Evolutionary conservation across 768 basidiomycete genomes (phyloP), one percentile per base, ranked within the genome.

Genomic region (Butyriboletus loyo): DNA sequence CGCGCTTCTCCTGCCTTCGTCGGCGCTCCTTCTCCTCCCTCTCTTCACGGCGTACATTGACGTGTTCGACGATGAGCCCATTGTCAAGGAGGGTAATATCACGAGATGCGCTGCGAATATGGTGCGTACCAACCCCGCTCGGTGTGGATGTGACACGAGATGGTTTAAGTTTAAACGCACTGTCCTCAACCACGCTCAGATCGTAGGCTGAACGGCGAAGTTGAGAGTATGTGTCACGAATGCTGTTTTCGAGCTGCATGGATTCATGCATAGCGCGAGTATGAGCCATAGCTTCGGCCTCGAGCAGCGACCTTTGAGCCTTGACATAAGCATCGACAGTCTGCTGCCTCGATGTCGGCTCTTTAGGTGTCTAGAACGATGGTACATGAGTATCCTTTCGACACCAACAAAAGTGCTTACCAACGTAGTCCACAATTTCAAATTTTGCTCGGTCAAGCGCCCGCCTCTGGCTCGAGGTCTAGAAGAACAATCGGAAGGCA

Each of bases 1-100:
- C 72, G 39, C 85, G 81, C 62, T 74, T 82, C 59, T 87, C 90
- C 55, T 89, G 86, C 60, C 77, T 84, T 53, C 81, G 81, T 52
- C 77, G 76, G 25, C 87, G 83, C 39, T 89, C 86, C 39, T 81
- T 79, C 34, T 84, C 87, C 57, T 89, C 89, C 52, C 74, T 80
- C 67, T 90, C 90, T 68, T 91, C 89, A 56, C 77, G 85, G 30
- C 85, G 82, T 19, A 94, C 82, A 67, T 94, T 82, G 34, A 94
- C 87, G 54, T 89, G 87, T 61, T 95, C 92, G 8, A 93, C 86
- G 47, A 92, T 89, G 78, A 94, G 84, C 4, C 91, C 91, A 57
- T 90, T 93, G 68, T 92, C 87, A 21, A 95, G 79, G 10, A 94
- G 73, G 0, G 90, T 89, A 14, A 90, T 77, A 50, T 92, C 87